Evolutionary conservation across 2,329 filamentous ascomycete species (phyloP), one percentile per base, ranked within the genome.

Genomic region (Claviceps lovelessii): DNA sequence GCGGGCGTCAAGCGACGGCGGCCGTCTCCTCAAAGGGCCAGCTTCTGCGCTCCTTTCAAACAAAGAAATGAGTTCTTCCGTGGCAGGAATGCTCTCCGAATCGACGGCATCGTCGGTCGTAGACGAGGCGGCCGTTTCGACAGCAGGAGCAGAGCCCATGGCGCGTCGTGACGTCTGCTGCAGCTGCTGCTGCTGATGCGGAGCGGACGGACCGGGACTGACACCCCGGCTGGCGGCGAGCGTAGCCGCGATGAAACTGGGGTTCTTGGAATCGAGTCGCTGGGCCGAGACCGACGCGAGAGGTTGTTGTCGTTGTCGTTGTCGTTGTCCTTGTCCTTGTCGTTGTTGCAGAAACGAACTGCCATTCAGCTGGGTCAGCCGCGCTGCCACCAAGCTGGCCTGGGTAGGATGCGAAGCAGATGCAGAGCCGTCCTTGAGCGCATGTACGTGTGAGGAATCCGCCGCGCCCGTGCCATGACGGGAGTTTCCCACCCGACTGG

Each of bases 31-130:
- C 6, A 66, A 61, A 4, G 28, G 67, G 48, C 70, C 67, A n/a
- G 59, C 61, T 17, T 58, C 60, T 51, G 55, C 58, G 46, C 70
- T 74, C 58, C 75, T 72, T 67, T 90, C 85, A 60, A 88, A 88
- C 70, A 87, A 75, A 44, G 78, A 78, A 54, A 88, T 83, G 23
- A 88, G 72, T 5, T 81, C 78, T 3, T 74, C 80, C 0, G 84
- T 84, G 0, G 84, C 76, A 29, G 78, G 72, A 51, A 86, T 83
- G 6, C 80, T 72, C 1, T 73, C 76, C 10, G 78, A 77, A 63
- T 86, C 65, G 39, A 69, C 64, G 52, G 63, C 61, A 48, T 13
- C 35, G 10, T 67, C 61, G 51, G 62, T n/a, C 15, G 23, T 11
- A 23, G 23, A 62, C 39, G 50, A 50, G 56, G 59, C 39, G 56